Conservation (phyloP, 495 filamentous ascomycete genomes). For the Neohortaea acidophila region DNA sequence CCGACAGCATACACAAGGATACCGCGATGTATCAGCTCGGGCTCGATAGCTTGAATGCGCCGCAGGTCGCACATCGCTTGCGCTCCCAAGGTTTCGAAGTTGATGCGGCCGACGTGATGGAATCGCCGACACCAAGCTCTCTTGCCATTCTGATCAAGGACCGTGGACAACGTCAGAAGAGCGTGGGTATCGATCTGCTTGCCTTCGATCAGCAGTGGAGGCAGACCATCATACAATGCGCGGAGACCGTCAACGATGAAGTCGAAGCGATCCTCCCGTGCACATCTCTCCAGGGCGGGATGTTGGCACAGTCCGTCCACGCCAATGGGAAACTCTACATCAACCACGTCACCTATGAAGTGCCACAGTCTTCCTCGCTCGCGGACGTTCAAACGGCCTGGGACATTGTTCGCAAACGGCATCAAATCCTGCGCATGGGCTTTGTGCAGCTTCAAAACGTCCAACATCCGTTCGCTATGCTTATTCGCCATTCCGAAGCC, state of each 20-base stretch:
- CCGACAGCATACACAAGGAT: conserved; percentile 13
- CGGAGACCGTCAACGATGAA: conserved; percentile 2
- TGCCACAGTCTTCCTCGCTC: conserved; percentile 17
- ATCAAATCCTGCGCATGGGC: conserved; percentile 27
- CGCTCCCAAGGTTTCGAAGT: conserved; percentile 29
- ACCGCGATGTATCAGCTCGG: conserved; percentile 31
- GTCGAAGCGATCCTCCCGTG: conserved; percentile 43
- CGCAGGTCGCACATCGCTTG: conserved; percentile 26
- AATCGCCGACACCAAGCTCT: conserved; percentile 38
- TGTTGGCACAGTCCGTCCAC: conserved; percentile 45
- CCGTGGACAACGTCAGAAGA: neutral
- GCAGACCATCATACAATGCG: conserved; percentile 8
- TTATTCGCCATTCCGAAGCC: conserved; percentile 33
- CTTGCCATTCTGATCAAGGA: conserved; percentile 22
- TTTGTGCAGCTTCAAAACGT: conserved; percentile 20
- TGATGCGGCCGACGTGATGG: conserved; percentile 52
- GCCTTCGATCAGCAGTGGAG: conserved; percentile 32
- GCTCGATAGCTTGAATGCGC: conserved; percentile 32
- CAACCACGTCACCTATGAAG: conserved; percentile 38
- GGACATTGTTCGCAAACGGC: conserved; percentile 17
- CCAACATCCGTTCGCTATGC: conserved; percentile 48
- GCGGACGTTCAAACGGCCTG: conserved; percentile 20
- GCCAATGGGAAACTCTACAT: conserved; percentile 45
- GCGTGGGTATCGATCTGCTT: conserved; percentile 18
- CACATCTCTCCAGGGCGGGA: conserved; percentile 47